phyloP scores from a whole-genome alignment of 2,329 filamentous ascomycete species.

The Neonectria magnoliae region DNA sequence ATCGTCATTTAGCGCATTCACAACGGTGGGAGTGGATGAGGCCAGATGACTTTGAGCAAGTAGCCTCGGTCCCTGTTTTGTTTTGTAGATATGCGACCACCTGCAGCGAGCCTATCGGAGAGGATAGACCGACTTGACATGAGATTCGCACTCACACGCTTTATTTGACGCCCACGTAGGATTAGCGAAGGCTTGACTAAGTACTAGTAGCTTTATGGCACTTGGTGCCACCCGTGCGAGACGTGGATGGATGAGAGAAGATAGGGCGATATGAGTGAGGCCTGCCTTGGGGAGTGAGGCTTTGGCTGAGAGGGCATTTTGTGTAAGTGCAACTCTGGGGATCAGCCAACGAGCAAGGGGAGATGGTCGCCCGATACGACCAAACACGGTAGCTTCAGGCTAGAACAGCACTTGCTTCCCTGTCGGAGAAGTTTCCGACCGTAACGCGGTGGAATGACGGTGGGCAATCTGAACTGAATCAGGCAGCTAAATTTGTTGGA shows the following conservation, averaged over 20 bases:
- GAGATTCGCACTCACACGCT: neutral
- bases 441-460: neutral
- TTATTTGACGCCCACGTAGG: neutral
- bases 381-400: neutral
- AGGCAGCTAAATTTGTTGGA: neutral
- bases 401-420: too few species aligned
- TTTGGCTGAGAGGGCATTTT: neutral
- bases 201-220: neutral
- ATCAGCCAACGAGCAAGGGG: neutral
- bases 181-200: neutral
- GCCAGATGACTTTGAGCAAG: slow-evolving; percentile 1
- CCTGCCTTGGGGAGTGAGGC: neutral
- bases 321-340: neutral
- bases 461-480: neutral
- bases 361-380: neutral
- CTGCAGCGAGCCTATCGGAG: neutral
- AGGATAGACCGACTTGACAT: neutral
- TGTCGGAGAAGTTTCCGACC: neutral
- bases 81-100: neutral
- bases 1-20: neutral
- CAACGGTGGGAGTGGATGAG: neutral
- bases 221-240: slow-evolving; percentile 2
- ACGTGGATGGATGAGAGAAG: neutral
- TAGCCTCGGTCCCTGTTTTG: slow-evolving; percentile 1
- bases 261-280: slow-evolving; percentile 1